Percentiles rank a stretch among this genome's conserved stretches.
Evolutionary conservation across 1,284 basidiomycete species (phyloP).

Genomic region (Ustilago tritici): DNA sequence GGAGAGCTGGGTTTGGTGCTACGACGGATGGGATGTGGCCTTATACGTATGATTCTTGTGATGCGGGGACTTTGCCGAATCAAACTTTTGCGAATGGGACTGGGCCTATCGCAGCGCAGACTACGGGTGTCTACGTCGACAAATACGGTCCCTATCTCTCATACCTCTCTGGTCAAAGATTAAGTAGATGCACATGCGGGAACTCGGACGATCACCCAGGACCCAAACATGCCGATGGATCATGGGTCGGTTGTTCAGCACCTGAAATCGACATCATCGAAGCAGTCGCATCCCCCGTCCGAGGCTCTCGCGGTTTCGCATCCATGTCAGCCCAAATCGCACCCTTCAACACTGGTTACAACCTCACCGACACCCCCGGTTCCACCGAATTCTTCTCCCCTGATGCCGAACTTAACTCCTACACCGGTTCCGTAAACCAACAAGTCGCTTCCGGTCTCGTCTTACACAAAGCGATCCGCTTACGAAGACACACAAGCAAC

Average conservation of each 20-base stretch:
- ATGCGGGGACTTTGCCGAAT: constrained; percentile 65
- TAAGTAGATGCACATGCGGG: constrained; percentile 64
- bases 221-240: constrained; percentile 55
- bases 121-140: constrained; percentile 56
- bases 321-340: constrained; percentile 65
- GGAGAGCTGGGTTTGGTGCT: constrained; percentile 82
- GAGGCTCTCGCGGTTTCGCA: constrained; percentile 47
- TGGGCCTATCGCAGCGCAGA: constrained; percentile 62
- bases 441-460: constrained; percentile 65
- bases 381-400: constrained; percentile 34
- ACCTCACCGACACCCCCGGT: constrained; percentile 69
- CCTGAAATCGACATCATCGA: constrained; percentile 89
- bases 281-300: constrained; percentile 71
- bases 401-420: constrained; percentile 53
- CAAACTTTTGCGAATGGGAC: constrained; percentile 62
- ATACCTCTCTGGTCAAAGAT: constrained; percentile 63
- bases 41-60: constrained; percentile 71
- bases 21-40: constrained; percentile 73
- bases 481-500: constrained; percentile 50
- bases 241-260: constrained; percentile 74
- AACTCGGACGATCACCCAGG: constrained; percentile 64
- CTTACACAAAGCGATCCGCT: constrained; percentile 52
- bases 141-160: constrained; percentile 58
- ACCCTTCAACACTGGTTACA: constrained; percentile 66
- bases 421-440: constrained; percentile 64